phyloP scores from a whole-genome alignment of 1,284 basidiomycete genomes.

The Puccinia horiana region DNA sequence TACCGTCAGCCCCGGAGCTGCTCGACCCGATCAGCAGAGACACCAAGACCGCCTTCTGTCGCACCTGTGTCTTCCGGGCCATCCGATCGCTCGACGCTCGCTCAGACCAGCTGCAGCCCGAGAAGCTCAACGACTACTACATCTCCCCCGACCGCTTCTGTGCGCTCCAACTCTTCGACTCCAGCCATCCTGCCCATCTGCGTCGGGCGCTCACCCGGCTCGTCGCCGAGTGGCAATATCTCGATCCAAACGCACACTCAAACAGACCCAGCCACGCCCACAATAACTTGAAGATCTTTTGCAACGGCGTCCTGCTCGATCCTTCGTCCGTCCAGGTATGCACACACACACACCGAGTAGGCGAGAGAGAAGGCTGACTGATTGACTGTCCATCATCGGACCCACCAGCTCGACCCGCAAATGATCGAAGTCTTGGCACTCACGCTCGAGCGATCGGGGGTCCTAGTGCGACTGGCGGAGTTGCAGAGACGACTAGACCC shows the following conservation, averaged over 20 bases:
- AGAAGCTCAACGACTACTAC: conserved; percentile 21
- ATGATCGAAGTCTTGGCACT: conserved; percentile 23
- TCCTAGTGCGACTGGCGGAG: background rate
- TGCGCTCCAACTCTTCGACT: conserved; percentile 22
- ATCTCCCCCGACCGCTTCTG: conserved; percentile 19
- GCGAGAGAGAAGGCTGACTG: background rate
- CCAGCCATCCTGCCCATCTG: background rate
- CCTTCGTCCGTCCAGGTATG: conserved; percentile 14
- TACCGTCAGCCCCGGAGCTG: background rate
- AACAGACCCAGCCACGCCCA: conserved; percentile 14
- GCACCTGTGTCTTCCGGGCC: conserved; percentile 37
- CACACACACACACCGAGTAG: background rate
- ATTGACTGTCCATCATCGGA: background rate
- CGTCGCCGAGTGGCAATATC: conserved; percentile 19
- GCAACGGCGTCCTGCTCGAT: conserved; percentile 6
- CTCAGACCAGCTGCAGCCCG: background rate
- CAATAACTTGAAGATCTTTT: conserved; percentile 38
- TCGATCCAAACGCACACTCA: background rate
- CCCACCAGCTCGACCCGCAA: background rate
- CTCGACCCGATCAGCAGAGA: background rate
- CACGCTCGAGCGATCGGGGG: background rate
- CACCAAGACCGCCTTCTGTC: conserved; percentile 28
- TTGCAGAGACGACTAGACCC: conserved; percentile 21
- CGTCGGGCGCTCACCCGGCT: background rate
- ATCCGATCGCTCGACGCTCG: background rate